These are phyloP conservation scores for Rhizophora mangle DNA, from an alignment of 345 rosid species.

Conservation along the genomic window DNA sequence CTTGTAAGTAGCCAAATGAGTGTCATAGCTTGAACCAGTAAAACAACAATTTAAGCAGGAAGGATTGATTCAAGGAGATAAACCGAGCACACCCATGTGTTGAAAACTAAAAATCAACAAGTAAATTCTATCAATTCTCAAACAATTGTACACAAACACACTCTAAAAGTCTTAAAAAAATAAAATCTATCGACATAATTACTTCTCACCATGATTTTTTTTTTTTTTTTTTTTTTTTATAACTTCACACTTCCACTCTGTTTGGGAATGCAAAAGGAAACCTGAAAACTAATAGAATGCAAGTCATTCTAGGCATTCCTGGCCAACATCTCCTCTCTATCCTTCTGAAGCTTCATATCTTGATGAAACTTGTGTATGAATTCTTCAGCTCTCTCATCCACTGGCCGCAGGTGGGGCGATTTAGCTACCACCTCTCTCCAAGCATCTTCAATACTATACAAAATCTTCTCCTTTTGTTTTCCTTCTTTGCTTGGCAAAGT, in stretches of 20 bases:
- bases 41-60: no score
- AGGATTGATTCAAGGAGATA: no score
- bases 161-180: neutral
- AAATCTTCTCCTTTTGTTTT: slow-evolving; percentile 9
- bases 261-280: neutral
- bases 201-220: neutral
- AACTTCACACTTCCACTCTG: slow-evolving; percentile 4
- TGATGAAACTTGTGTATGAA: slow-evolving; percentile 62
- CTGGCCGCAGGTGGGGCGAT: slow-evolving; percentile 72
- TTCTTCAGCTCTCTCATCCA: slow-evolving; percentile 84
- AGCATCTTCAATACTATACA: slow-evolving; percentile 62
- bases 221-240: neutral
- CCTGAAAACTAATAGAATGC: neutral
- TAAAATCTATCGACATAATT: neutral
- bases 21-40: no score
- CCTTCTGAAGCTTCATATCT: slow-evolving; percentile 63
- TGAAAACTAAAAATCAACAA: no score
- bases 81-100: no score
- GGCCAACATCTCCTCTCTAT: slow-evolving; percentile 65
- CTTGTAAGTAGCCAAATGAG: no score
- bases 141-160: no score
- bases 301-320: slow-evolving; percentile 38
- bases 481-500: slow-evolving; percentile 7
- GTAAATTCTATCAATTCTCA: no score
- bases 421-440: slow-evolving; percentile 72